Base-by-base conservation (phyloP, 345 rosid genomes). In the Hibiscus trionum region DNA sequence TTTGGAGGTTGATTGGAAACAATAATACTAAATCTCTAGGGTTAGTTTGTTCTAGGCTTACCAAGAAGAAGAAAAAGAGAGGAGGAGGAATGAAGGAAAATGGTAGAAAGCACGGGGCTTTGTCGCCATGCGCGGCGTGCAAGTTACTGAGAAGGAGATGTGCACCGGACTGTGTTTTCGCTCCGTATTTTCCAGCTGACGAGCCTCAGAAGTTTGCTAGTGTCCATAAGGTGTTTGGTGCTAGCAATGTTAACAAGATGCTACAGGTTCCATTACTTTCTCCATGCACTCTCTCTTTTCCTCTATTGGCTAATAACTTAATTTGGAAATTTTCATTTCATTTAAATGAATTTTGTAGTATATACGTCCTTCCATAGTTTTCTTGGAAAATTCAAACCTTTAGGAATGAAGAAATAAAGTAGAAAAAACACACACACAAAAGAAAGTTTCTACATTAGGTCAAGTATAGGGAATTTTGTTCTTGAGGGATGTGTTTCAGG, bases 161-260 rank as follows among this genome's bases (percentile, higher is more conserved):
- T 61, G 90, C 87, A 5, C 82, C 76, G 49, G 93, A 86, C 55
- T 93, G 98, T 27, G 83, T 91, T 8, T 91, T 93, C 72, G 92
- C 98, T 49, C 98, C 98, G 4, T 87, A 93, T 74, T 93, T 93
- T 74, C 98, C 96, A 0, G 89, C 93, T 2, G 91, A 88, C 66
- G 92, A 93, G 74, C 93, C 97, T 56, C 90, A 88, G 49, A 93
- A 91, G 71, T 93, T 93, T 76, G 96, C 97, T 5, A 87, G 79
- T 67, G 98, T 91, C 2, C 98, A 93, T 72, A 90, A 86, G 82
- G 88, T 93, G n/a, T 93, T 91, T 60, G 98, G 98, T 42, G 98
- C 98, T 10, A 91, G 98, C 85, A 93, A 91, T 80, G 96, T 93
- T 77, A 93, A 81, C 88, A 93, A 91, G 81, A 84, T 91, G 92